Evolutionary conservation across 306 rosid genomes (phyloP).

Genomic region (Fragaria vesca): DNA sequence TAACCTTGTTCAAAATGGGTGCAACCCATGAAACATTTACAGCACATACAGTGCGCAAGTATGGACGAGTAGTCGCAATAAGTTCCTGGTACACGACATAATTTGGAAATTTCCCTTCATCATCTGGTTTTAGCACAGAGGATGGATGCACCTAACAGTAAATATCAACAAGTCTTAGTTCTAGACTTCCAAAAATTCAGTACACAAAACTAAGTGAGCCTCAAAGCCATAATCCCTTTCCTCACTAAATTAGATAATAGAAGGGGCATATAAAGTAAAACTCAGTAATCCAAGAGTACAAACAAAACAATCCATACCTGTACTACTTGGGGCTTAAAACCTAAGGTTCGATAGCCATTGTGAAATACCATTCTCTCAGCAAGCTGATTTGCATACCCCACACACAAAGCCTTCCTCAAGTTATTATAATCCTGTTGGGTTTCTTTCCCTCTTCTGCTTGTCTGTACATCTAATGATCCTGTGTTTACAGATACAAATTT

Average conservation of each 20-base stretch:
- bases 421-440: conserved; percentile 47
- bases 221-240: background rate
- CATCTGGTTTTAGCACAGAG: conserved; percentile 60
- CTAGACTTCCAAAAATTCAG: background rate
- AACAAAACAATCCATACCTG: conserved; percentile 54
- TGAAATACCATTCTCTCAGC: conserved; percentile 96
- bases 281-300: conserved; percentile 21
- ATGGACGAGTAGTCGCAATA: conserved; percentile 82
- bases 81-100: conserved; percentile 89
- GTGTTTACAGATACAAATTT: conserved; percentile 21
- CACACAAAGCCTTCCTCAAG: conserved; percentile 87
- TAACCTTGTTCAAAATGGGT: conserved; percentile 74
- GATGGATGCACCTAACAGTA: conserved; percentile 82
- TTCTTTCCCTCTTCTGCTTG: conserved; percentile 48
- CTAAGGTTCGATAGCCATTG: conserved; percentile 91
- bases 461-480: conserved; percentile 66
- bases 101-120: conserved; percentile 81
- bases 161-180: conserved; percentile 15
- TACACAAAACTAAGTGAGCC: background rate
- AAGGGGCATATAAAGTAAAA: conserved; percentile 11
- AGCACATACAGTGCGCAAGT: conserved; percentile 76
- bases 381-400: conserved; percentile 91
- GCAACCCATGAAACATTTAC: conserved; percentile 72
- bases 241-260: background rate
- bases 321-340: conserved; percentile 84